Evolutionary conservation across 345 rosid genomes (phyloP).

Genomic region (Linum tenue): DNA sequence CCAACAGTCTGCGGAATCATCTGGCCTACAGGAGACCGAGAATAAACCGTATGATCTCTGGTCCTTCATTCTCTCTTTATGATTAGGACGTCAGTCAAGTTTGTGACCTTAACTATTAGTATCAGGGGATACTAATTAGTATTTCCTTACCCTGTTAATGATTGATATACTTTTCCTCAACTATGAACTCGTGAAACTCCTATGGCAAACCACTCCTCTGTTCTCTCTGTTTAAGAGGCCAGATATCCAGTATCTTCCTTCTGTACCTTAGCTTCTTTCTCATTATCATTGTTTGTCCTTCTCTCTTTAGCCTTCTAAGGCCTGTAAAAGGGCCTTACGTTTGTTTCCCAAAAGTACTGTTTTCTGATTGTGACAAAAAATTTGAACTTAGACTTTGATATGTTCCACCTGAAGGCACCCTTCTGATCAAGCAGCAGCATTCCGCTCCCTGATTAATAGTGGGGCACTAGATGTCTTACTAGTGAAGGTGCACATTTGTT

Average conservation of each 20-base stretch:
- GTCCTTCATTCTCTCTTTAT: neutral
- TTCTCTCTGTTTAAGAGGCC: no score
- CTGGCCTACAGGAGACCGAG: constrained; percentile 10
- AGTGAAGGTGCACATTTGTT: constrained; percentile 32
- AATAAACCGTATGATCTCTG: constrained; percentile 26
- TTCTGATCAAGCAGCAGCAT: constrained; percentile 22
- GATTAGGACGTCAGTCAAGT: neutral
- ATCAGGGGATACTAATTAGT: no score
- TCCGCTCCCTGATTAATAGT: constrained; percentile 36
- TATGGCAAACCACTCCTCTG: no score
- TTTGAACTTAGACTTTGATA: neutral
- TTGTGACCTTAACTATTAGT: no score
- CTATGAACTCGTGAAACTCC: no score
- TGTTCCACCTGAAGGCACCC: constrained; percentile 24
- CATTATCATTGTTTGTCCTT: no score
- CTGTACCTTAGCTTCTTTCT: no score
- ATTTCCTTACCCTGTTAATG: neutral
- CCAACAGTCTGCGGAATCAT: constrained; percentile 12
- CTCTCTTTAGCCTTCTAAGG: no score
- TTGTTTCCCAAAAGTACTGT: neutral
- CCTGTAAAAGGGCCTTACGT: neutral
- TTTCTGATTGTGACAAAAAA: neutral
- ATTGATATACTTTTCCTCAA: no score
- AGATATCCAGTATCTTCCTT: no score
- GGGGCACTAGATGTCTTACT: constrained; percentile 37